Evolutionary conservation across 192 early-diverging fungal species (phyloP), one percentile per base, ranked within the genome.

Genomic region (Coemansia umbellata): DNA sequence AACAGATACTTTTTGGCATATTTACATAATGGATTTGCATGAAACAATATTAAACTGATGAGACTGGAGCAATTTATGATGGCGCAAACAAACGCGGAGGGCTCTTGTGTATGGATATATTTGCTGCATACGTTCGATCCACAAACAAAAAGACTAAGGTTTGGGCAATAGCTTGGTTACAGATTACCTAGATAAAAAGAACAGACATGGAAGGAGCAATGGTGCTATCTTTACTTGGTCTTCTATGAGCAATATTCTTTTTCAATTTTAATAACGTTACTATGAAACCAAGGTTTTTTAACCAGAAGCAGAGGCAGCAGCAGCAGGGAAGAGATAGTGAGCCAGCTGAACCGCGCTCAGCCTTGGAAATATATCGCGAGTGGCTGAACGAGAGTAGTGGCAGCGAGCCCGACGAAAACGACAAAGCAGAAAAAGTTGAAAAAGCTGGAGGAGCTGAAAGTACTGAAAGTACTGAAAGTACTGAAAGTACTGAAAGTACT

Each of bases 341-440:
- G n/a, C 8, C 3, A 10, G 40, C 7, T 8, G 8, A 10, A 43
- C n/a, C 47, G 45, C 44, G 22, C 11, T 53, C 66, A 14, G 60
- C 62, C 19, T 26, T 72, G 14, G 57, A 72, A 18, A 40, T 26
- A 19, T 72, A 72, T 37, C 69, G 62, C 31, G 22, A 56, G 24
- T 72, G 69, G 69, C 49, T 72, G 41, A 50, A 65, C 15, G 55
- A 64, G 22, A 41, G 35, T 22, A 65, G 62, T 42, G 56, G 58
- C 43, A 57, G 59, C 32, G 37, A 23, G 27, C 28, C 23, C 5
- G 22, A 36, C 19, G 32, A 36, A 0, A 39, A 33, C 8, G 31
- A 39, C 43, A 50, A 47, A n/a, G 49, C n/a, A n/a, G 33, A 35
- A 1, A 4, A 6, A 28, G 0, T 13, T 15, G 8, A n/a, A 28